Conservation (phyloP, 768 basidiomycete species). For the Hygrophorus pudorinus region DNA sequence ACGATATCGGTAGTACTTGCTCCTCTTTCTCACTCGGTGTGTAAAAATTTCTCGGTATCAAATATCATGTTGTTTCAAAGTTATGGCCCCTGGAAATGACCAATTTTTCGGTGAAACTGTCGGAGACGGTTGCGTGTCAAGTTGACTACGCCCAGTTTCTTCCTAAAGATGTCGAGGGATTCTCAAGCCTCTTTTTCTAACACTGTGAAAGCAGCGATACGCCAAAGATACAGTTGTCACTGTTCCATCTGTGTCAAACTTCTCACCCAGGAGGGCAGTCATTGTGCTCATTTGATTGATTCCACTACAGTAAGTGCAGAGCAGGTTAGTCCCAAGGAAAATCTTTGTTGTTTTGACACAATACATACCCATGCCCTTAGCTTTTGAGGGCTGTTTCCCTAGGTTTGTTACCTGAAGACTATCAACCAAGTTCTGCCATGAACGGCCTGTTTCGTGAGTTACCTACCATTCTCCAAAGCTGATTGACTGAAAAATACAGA, state of each 20-base stretch:
- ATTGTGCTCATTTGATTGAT: slow-evolving; percentile 9
- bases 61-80: too few species aligned
- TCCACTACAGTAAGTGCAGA: slow-evolving; percentile 5
- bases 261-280: slow-evolving; percentile 1
- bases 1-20: too few species aligned
- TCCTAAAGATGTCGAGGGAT: too few species aligned
- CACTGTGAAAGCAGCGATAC: too few species aligned
- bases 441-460: slow-evolving; percentile 8
- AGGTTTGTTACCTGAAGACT: slow-evolving; percentile 5
- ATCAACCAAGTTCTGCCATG: slow-evolving; percentile 2
- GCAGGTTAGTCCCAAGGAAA: slow-evolving; percentile 6
- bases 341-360: neutral
- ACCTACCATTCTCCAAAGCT: neutral
- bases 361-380: slow-evolving; percentile 2
- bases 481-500: slow-evolving; percentile 8
- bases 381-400: slow-evolving; percentile 2
- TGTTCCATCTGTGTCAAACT: slow-evolving; percentile 7
- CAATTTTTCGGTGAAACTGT: too few species aligned
- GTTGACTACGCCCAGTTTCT: too few species aligned
- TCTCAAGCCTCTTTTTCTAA: too few species aligned
- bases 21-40: too few species aligned
- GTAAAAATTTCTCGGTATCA: too few species aligned
- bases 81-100: too few species aligned
- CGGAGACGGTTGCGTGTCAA: too few species aligned
- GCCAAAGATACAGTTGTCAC: too few species aligned